Evolutionary conservation across 164 flowering plant species (phyloP).

Genomic region (Tinospora cordifolia): DNA sequence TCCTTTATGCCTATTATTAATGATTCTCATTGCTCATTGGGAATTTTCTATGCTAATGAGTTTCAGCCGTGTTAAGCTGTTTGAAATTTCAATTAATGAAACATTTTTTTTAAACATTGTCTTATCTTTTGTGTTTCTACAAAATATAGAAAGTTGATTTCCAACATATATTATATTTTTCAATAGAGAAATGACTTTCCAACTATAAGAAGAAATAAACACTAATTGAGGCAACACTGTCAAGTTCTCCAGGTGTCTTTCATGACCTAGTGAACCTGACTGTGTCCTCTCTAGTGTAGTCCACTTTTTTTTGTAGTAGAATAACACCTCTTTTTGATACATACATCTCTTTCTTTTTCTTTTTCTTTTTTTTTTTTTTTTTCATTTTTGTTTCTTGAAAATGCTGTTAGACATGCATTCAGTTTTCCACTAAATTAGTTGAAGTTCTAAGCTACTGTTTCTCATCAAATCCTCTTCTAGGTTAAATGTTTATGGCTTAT

Average conservation of each 20-base stretch:
- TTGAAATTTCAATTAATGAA: not conserved
- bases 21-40: not conserved
- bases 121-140: not conserved
- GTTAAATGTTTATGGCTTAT: conserved; percentile 63
- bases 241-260: too few species aligned
- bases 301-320: too few species aligned
- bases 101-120: not conserved
- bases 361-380: too few species aligned
- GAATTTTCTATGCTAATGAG: not conserved
- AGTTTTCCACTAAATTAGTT: not conserved
- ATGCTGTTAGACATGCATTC: too few species aligned
- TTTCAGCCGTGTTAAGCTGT: not conserved
- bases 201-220: too few species aligned
- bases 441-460: conserved; percentile 3
- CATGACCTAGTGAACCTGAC: too few species aligned
- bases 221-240: too few species aligned
- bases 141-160: not conserved
- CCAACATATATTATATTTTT: not conserved
- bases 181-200: not conserved
- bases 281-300: too few species aligned
- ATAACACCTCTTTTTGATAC: too few species aligned
- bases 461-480: conserved; percentile 27
- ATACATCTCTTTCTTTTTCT: too few species aligned
- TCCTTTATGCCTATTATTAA: not conserved
- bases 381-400: not conserved